Percentiles rank a stretch among this genome's conserved stretches.
Evolutionary conservation across 345 rosid species (phyloP).

Genomic region (Adansonia digitata): DNA sequence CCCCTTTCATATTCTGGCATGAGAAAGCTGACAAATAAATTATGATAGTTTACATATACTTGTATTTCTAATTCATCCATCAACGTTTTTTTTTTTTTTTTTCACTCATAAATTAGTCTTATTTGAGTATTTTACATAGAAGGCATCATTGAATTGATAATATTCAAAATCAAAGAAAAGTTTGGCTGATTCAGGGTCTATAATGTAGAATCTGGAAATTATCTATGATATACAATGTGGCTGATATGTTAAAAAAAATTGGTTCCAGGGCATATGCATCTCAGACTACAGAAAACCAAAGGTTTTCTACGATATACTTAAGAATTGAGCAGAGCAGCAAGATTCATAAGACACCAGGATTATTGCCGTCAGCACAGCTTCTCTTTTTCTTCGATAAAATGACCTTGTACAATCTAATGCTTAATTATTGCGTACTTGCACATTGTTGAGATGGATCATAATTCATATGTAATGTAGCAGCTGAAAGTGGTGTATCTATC

Average conservation of each 20-base stretch:
- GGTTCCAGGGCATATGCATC: constrained; percentile 3
- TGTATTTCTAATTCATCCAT: too few relatives aligned
- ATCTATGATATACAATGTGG: background rate
- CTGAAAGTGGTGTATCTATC: background rate
- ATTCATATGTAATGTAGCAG: background rate
- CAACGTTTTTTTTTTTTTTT: background rate
- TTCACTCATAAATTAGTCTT: too few relatives aligned
- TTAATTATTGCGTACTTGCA: background rate
- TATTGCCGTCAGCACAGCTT: background rate
- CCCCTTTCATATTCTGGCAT: background rate
- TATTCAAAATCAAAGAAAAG: background rate
- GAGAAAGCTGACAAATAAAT: background rate
- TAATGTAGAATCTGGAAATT: too few relatives aligned
- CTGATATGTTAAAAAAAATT: background rate
- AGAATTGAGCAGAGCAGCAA: background rate
- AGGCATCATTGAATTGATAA: too few relatives aligned
- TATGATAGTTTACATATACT: background rate
- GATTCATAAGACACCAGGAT: background rate
- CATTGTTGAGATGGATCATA: background rate
- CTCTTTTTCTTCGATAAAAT: background rate
- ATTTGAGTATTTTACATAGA: too few relatives aligned
- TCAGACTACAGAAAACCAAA: constrained; percentile 3
- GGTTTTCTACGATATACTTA: constrained; percentile 7
- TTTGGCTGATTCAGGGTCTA: background rate
- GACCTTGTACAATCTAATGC: background rate